Conservation (phyloP, 768 basidiomycete genomes). For the Pisolithus orientalis region DNA sequence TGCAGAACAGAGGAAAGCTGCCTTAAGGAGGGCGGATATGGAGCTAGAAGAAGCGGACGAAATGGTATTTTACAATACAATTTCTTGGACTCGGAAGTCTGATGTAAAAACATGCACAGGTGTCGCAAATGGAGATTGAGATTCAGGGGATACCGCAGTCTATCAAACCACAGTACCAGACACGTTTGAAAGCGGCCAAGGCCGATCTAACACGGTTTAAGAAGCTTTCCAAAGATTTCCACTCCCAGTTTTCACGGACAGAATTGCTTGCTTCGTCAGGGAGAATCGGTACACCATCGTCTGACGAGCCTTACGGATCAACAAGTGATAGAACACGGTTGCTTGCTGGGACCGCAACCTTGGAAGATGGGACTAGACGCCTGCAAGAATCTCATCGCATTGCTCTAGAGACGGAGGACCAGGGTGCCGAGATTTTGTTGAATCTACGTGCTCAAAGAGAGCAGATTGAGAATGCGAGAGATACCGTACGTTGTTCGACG, state of each 20-base stretch:
- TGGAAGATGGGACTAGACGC: slow-evolving; percentile 81
- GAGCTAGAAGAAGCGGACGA: slow-evolving; percentile 98
- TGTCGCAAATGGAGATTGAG: slow-evolving; percentile 99
- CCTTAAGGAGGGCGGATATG: slow-evolving; percentile 82
- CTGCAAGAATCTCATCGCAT: slow-evolving; percentile 88
- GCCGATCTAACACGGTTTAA: slow-evolving; percentile 72
- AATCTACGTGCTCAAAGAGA: slow-evolving; percentile 85
- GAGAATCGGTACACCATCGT: slow-evolving; percentile 32
- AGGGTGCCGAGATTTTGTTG: slow-evolving; percentile 87
- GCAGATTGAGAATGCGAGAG: slow-evolving; percentile 88
- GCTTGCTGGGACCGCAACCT: slow-evolving; percentile 65
- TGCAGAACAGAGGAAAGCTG: slow-evolving; percentile 74
- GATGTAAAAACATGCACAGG: slow-evolving; percentile 37
- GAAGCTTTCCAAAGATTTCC: slow-evolving; percentile 71
- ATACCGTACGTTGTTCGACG: slow-evolving; percentile 53
- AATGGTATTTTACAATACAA: slow-evolving; percentile 53
- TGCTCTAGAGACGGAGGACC: slow-evolving; percentile 93
- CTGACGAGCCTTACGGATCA: slow-evolving; percentile 76
- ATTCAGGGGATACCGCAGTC: slow-evolving; percentile 90
- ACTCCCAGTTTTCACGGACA: slow-evolving; percentile 60
- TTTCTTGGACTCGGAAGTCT: background rate
- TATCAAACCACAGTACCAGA: slow-evolving; percentile 69
- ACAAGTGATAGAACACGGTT: slow-evolving; percentile 73
- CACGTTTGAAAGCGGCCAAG: slow-evolving; percentile 70
- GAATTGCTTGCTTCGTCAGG: slow-evolving; percentile 65